Evolutionary conservation across 2,329 filamentous ascomycete genomes (phyloP), one percentile per base, ranked within the genome.

Genomic region (Zymoseptoria ardabiliae): DNA sequence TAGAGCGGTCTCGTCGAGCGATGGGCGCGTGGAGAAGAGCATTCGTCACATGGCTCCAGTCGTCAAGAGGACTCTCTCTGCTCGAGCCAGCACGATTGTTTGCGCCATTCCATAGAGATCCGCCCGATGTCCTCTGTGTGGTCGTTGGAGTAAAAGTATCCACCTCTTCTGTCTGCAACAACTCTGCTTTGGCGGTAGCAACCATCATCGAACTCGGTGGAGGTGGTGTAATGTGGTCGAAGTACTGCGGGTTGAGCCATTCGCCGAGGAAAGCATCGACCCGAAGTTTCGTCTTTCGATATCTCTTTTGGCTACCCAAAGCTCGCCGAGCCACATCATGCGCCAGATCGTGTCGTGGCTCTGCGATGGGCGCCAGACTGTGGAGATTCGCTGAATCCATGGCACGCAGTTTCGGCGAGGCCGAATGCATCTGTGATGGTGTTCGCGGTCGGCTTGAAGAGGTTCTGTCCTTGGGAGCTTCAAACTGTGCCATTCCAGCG

Each of bases 191-290:
- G 28, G 94, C 93, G 49, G 85, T 85, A 23, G 89, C 89, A 2
- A 97, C 80, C 90, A 99, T 95, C 76, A 94, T 83, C 3, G 87
- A 84, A 2, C 91, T 93, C 50, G 85, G 85, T 0, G 94, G 94
- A 10, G 94, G 94, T 2, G 91, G 90, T 0, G 89, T 93, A 64
- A 97, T 97, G 56, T 89, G 82, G 63, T 96, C 91, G 69, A 93
- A 99, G 73, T 99, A 99, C 70, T 92, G 88, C 1, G 91, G 90
- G 1, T 89, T 90, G 28, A 97, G 81, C 94, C 94, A 99, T 79
- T 99, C 94, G 54, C 94, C 93, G 0, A 99, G 81, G 70, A 95
- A 97, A 0, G 92, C 88, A 74, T 99, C 94, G 5, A 99, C 82
- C 0, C 94, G 88, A 53, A 99, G 76, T 9, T 86, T 80, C 2